Conservation (phyloP, 257 asterid species). For the Gynochthodes officinalis region DNA sequence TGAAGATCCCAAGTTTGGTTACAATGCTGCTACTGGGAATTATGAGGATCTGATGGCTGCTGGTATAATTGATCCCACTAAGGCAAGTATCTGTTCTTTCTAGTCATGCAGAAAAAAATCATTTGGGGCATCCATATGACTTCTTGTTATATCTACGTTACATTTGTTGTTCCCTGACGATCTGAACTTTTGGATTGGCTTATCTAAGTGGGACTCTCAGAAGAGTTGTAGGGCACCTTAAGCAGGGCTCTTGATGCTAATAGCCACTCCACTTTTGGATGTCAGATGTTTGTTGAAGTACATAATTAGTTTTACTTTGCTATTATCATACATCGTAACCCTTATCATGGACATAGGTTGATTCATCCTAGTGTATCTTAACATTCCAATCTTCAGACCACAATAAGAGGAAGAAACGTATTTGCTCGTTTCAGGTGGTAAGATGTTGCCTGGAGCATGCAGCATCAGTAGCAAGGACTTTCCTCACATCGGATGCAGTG, state of each 20-base stretch:
- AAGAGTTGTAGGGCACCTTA: neutral
- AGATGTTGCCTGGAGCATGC: slow-evolving; percentile 65
- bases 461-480: slow-evolving; percentile 49
- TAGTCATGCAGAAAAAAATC: neutral
- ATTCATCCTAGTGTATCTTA: neutral
- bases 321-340: neutral
- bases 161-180: neutral
- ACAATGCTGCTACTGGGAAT: slow-evolving; percentile 59
- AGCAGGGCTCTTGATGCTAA: neutral
- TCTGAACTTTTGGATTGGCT: neutral
- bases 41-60: slow-evolving; percentile 57
- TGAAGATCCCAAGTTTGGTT: slow-evolving; percentile 46
- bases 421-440: slow-evolving; percentile 39
- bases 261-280: neutral
- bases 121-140: neutral
- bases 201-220: neutral
- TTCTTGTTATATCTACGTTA: no score
- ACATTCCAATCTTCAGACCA: neutral
- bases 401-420: neutral
- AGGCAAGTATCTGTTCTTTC: slow-evolving; percentile 28
- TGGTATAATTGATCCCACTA: slow-evolving; percentile 59
- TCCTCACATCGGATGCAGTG: slow-evolving; percentile 50
- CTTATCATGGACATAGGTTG: neutral
- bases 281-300: neutral
- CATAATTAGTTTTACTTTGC: neutral